These are phyloP conservation scores for Pistacia vera DNA, from an alignment of 345 rosid species.

Conservation along the genomic window DNA sequence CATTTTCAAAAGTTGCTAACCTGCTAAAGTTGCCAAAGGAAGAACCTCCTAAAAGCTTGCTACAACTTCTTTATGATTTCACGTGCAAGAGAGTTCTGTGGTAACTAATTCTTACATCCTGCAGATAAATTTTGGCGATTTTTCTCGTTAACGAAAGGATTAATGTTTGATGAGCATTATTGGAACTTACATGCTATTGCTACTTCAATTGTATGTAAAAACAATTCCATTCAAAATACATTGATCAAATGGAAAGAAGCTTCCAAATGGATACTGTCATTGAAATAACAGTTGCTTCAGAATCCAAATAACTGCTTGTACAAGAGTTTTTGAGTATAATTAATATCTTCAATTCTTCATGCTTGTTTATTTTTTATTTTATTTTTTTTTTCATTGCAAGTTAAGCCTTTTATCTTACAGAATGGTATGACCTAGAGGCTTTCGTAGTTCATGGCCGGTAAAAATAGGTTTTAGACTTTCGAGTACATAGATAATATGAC, in stretches of 20 bases:
- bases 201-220: neutral
- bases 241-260: neutral
- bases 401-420: too few relatives aligned
- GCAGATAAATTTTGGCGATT: neutral
- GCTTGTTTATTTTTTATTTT: too few relatives aligned
- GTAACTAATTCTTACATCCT: conserved; percentile 3
- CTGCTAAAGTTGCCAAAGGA: conserved; percentile 50
- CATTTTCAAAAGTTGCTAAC: conserved; percentile 65
- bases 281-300: neutral
- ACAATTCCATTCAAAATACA: neutral
- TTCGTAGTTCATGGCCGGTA: too few relatives aligned
- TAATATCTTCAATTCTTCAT: too few relatives aligned
- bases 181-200: neutral
- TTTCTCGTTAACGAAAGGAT: neutral
- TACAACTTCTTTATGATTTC: conserved; percentile 51
- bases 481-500: too few relatives aligned
- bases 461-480: too few relatives aligned
- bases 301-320: neutral
- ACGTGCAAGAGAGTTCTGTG: conserved; percentile 36
- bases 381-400: too few relatives aligned
- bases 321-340: too few relatives aligned
- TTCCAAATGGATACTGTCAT: neutral
- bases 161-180: neutral
- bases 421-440: too few relatives aligned
- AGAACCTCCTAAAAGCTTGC: conserved; percentile 39